Evolutionary conservation across 1,284 basidiomycete species (phyloP), one percentile per base, ranked within the genome.

Genomic region (Trichosporon sp.): DNA sequence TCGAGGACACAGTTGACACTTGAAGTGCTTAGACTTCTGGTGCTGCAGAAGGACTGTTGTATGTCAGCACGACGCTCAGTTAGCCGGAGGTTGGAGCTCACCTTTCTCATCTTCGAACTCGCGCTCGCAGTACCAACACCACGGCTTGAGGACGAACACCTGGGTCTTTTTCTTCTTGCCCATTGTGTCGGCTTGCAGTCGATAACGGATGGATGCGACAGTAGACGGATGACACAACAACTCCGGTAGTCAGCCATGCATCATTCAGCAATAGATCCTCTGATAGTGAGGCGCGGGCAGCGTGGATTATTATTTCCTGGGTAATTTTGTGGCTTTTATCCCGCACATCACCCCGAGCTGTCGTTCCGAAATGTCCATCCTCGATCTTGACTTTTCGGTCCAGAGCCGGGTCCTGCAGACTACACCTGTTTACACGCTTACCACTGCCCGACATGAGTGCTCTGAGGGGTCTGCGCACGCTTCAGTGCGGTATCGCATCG

Each of bases 111-210:
- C 94, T 80, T 96, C 93, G 74, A 96, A 97, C 81, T 95, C 95
- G 79, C 94, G 88, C 82, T 99, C 95, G 84, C 95, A 97, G 81
- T 97, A 97, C 95, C 94, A 97, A 83, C 92, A 95, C 92, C 92
- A 95, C 19, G 92, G 92, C 44, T 90, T 89, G 72, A 94, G 86
- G 65, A 92, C 79, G 66, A 80, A 79, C 21, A 71, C 71, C 64
- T 77, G 74, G 49, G 73, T 73, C 69, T 70, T 78, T 72, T 78
- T 81, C 70, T 80, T 81, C 70, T 79, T 80, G 27, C 76, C 80
- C 80, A 81, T 81, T 14, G 36, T 70, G 63, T 61, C 65, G 65
- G 29, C 59, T 60, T 61, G 16, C 19, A 58, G 32, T 36, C 61
- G 31, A 60, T 16, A 57, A 27, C 25, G 6, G 31, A n/a, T 57